Evolutionary conservation across 2,329 filamentous ascomycete species (phyloP), one percentile per base, ranked within the genome.

Genomic region (Apiospora malaysiana): DNA sequence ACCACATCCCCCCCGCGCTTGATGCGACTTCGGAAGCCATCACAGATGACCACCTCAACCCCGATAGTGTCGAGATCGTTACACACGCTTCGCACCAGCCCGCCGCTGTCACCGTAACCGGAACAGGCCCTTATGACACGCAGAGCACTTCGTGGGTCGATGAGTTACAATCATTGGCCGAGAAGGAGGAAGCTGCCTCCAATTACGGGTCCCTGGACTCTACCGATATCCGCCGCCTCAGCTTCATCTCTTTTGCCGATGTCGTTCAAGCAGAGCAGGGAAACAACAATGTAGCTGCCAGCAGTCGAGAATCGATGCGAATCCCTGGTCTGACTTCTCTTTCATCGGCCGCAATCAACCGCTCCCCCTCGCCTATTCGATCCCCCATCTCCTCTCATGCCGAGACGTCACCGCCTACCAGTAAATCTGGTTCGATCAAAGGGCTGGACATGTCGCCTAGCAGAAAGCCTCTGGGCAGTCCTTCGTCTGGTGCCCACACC

Each of bases 181-280:
- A 89, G 69, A 82, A 82, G 66, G 81, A 90, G 56, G 93, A 95
- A 74, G 86, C 86, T 37, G 90, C 89, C 1, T 93, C 92, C 71
- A 94, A 90, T 78, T 95, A 95, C 80, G 93, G 92, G 43, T 90
- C 91, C 65, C 84, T 95, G 72, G 94, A 97, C 77, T 88, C 87
- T 49, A 87, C 89, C 66, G 95, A 97, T 77, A 89, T 97, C 23
- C 91, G 94, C 65, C 90, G 95, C 27, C 83, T 98, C 73, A 96
- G 93, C 80, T 98, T 98, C 83, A 97, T 98, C 79, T 97, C 94
- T 9, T 98, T 98, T 81, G 95, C 95, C 72, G 95, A 98, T 77
- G 94, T 98, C 12, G 94, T 98, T 51, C 94, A 97, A 79, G 89
- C 92, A 45, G 93, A 96, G 80, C 93, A 95, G 77, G 89, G 89